Conservation (phyloP, 73 alveolate species). For the Uronychia setigera region DNA sequence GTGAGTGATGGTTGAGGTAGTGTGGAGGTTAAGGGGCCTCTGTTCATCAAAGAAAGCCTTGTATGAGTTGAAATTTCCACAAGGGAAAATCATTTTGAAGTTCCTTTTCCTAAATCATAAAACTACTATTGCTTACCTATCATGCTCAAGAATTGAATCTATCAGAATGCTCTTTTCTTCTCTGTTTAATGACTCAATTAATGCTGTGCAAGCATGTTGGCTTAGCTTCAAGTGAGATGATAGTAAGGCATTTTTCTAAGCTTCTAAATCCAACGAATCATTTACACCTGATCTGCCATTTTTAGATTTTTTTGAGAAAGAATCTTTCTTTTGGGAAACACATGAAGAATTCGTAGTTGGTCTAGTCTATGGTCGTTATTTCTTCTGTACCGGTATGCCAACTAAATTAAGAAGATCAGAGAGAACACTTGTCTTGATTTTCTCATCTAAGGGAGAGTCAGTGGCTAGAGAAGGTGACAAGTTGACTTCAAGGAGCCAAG, state of each 20-base stretch:
- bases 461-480: constrained; percentile 60
- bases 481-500: constrained; percentile 70
- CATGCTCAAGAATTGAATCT: no score
- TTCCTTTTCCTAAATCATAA: no score
- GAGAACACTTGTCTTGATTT: constrained; percentile 56
- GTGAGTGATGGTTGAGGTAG: no score
- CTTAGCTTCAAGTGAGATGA: background rate
- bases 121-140: no score
- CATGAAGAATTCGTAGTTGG: background rate
- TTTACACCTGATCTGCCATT: background rate
- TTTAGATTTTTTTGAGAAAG: background rate
- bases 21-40: no score
- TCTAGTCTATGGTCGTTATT: background rate
- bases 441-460: constrained; percentile 55
- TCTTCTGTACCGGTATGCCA: constrained; percentile 27
- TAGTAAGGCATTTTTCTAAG: background rate
- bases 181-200: background rate
- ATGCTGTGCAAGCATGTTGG: background rate
- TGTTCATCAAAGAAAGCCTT: no score
- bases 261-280: background rate
- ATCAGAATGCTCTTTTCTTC: background rate
- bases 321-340: background rate
- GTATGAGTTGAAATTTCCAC: no score
- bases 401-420: constrained; percentile 57
- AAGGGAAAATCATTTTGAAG: no score